A percentile compares a stretch with the other conserved stretches of the same genome.
These are phyloP conservation scores for Pythium aristosporum DNA, from an alignment of 352 stramenopile species.

Conservation along the genomic window DNA sequence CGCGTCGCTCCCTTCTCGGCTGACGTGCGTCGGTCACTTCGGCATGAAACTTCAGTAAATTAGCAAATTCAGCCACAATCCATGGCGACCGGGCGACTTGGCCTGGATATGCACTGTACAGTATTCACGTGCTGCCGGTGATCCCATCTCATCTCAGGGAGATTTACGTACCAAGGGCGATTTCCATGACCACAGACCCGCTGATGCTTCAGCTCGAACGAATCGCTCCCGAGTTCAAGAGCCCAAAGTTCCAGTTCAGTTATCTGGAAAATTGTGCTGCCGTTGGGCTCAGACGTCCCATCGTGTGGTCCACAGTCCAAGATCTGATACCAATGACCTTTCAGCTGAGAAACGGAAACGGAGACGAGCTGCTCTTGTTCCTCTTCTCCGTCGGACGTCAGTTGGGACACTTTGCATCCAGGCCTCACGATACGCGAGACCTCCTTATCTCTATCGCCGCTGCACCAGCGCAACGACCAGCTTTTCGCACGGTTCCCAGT, in stretches of 20 bases:
- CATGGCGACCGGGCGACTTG: no score
- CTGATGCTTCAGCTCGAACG: background rate
- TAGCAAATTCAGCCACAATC: no score
- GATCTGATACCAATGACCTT: slow-evolving; percentile 21
- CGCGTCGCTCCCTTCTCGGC: no score
- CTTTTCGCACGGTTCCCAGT: background rate
- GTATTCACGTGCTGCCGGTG: no score
- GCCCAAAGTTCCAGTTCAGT: background rate
- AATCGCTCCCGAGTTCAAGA: background rate
- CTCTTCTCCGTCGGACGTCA: background rate
- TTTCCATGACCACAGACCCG: no score
- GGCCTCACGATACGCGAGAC: background rate
- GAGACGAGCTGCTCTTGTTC: slow-evolving; percentile 3
- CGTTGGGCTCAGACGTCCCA: background rate
- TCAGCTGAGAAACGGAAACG: slow-evolving; percentile 21
- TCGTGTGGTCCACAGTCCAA: slow-evolving; percentile 7
- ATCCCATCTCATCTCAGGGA: no score
- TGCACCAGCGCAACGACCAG: background rate
- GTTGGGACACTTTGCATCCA: background rate
- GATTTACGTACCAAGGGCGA: no score
- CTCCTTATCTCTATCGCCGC: background rate
- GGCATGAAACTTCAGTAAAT: no score
- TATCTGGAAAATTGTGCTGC: background rate
- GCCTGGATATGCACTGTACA: no score
- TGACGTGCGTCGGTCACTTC: no score